Conservation (phyloP, 495 filamentous ascomycete genomes). For the Aspergillus taichungensis region DNA sequence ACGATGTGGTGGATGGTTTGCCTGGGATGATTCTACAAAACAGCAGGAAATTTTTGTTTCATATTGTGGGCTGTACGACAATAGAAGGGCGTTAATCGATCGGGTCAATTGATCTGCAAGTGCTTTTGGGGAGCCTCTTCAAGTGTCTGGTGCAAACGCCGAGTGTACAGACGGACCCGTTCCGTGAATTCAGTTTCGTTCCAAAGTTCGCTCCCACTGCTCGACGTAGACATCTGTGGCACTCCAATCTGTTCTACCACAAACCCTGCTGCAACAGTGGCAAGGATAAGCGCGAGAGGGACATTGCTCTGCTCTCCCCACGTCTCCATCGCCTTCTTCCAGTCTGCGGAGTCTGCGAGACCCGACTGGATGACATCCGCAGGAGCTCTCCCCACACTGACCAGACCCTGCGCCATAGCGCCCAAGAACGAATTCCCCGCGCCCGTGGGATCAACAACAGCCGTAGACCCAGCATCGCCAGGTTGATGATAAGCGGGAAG, state of each 20-base stretch:
- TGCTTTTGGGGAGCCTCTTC: constrained; percentile 38
- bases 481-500: constrained; percentile 52
- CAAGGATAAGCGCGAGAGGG: constrained; percentile 65
- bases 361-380: constrained; percentile 27
- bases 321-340: constrained; percentile 19
- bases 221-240: constrained; percentile 48
- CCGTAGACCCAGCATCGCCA: constrained; percentile 20
- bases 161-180: constrained; percentile 44
- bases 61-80: constrained; percentile 37
- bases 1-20: constrained; percentile 5
- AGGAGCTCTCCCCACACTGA: constrained; percentile 40
- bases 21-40: constrained; percentile 16
- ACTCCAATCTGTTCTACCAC: constrained; percentile 91
- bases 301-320: constrained; percentile 36
- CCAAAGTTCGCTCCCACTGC: constrained; percentile 61
- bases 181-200: constrained; percentile 55
- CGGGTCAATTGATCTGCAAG: constrained; percentile 37
- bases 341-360: constrained; percentile 22
- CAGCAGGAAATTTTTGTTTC: constrained; percentile 25
- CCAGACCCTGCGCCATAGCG: constrained; percentile 66
- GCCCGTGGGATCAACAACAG: constrained; percentile 87
- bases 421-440: constrained; percentile 92
- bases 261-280: constrained; percentile 81
- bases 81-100: constrained; percentile 38
- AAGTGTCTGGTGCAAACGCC: constrained; percentile 37